Evolutionary conservation across 2,329 filamentous ascomycete species (phyloP), one percentile per base, ranked within the genome.

Genomic region (Fusarium paranaense): DNA sequence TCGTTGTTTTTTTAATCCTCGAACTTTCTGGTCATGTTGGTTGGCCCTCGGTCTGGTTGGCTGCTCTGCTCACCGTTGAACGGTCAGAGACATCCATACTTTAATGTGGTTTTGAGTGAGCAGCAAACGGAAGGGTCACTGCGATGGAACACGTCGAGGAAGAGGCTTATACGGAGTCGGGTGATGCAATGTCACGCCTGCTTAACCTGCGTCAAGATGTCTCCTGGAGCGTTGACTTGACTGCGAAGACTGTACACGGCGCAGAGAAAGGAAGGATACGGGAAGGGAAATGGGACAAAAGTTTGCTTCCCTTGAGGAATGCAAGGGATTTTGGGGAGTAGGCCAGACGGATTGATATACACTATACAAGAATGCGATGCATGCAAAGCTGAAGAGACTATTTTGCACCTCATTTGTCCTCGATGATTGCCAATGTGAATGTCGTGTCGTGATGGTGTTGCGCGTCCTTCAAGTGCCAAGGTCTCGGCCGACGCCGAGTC

Each of bases 331-430:
- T 75, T 45, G 61, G 70, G 69, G 67, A 70, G 67, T 69, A 57
- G 59, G 65, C 35, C 45, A 61, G 67, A 69, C 62, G 66, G 73
- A 78, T 78, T 64, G 73, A 78, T 78, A 78, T 74, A 77, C 52
- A 76, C 60, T 77, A 78, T 77, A 78, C 70, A 78, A 69, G 76
- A 78, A 78, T 78, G 76, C 76, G 50, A 78, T 69, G 69, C 64
- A 63, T 72, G 75, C 76, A 78, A 69, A 62, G 74, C 68, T 70
- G 47, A 76, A 74, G 67, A 75, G 67, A 75, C 70, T 70, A 58
- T 68, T 65, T 71, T 68, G 61, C 59, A 69, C 72, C 63, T 73
- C 57, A 54, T 6, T n/a, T 52, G 25, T 18, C 22, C 45, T 52
- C 25, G 63, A 52, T 33, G 40, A 59, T 20, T 32, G 42, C 18